A percentile compares a stretch with the other conserved stretches of the same genome.
Evolutionary conservation across 768 basidiomycete genomes (phyloP).

Genomic region (Lentinula guzmanii): DNA sequence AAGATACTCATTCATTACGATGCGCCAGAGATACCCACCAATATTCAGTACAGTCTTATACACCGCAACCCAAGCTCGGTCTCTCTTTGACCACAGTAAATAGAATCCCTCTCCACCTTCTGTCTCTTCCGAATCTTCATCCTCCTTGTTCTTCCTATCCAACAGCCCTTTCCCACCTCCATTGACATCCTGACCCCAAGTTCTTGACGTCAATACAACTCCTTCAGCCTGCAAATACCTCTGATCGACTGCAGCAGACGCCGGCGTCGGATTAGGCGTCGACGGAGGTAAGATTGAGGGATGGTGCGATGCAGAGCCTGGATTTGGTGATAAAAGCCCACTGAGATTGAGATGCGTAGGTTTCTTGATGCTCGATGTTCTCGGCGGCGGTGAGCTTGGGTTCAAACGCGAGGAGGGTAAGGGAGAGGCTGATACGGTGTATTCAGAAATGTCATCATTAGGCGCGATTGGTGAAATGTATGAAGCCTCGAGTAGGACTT

Average conservation of each 20-base stretch:
- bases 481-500: constrained; percentile 1
- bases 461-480: constrained; percentile 1
- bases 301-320: constrained; percentile 18
- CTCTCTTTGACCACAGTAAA: constrained; percentile 58
- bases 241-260: constrained; percentile 64
- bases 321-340: constrained; percentile 2
- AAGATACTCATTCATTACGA: background rate
- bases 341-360: background rate
- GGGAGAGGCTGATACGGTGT: constrained; percentile 1
- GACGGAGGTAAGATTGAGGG: constrained; percentile 74
- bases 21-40: constrained; percentile 41
- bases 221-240: constrained; percentile 79
- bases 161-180: constrained; percentile 5
- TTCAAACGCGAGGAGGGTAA: background rate
- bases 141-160: background rate
- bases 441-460: background rate
- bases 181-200: constrained; percentile 63
- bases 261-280: constrained; percentile 82
- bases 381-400: background rate
- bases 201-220: constrained; percentile 58
- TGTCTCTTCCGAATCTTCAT: background rate
- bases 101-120: constrained; percentile 47
- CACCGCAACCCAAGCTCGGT: constrained; percentile 69
- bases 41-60: constrained; percentile 76
- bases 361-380: constrained; percentile 2